Base-by-base conservation (phyloP, 2,329 filamentous ascomycete genomes). In the Penicillium sp. region DNA sequence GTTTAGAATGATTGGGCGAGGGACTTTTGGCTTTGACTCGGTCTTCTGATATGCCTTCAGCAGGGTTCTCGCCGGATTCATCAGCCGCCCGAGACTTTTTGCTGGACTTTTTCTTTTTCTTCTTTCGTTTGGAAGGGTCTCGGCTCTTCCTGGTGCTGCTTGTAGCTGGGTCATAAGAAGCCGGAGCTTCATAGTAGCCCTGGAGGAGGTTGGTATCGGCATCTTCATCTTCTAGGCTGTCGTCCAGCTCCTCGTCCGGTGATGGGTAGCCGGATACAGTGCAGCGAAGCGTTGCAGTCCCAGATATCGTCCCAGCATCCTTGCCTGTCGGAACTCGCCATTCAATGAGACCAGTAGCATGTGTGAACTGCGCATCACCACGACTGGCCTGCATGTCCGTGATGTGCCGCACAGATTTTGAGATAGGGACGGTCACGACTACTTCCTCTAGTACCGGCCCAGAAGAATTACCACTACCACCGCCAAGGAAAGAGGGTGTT, bases 311-410 rank as follows among this genome's bases (percentile, higher is more conserved):
- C 0, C 86, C 84, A 2, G 93, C 83, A 59, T 96, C 93, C 77
- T 92, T 62, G 46, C 55, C 93, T 26, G 86, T 85, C 0, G 88
- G 86, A 43, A 98, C 87, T 59, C 88, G 85, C 94, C 94, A 98
- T 75, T 96, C 91, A 8, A 97, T 81, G 1, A 85, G 76, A 51
- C 84, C 84, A 54, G 91, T 92, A 2, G 87, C 87, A 0, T 90
- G 87, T 57, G 86, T 90, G 78, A 93, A 97, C 59, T 85, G 87
- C 2, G 92, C 93, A 67, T 98, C 94, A 38, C 93, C 94, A 65
- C 87, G 88, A 67, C 87, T 91, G 2, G 93, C 86, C 58, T 92
- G 86, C 57, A 97, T 84, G 71, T 97, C 93, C 5, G 87, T 88
- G 16, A 98, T 81, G 72, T 93, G 97, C 60, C 92, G 87, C 54